Conservation (phyloP, 345 rosid genomes). For the Arabidopsis arenosa region DNA sequence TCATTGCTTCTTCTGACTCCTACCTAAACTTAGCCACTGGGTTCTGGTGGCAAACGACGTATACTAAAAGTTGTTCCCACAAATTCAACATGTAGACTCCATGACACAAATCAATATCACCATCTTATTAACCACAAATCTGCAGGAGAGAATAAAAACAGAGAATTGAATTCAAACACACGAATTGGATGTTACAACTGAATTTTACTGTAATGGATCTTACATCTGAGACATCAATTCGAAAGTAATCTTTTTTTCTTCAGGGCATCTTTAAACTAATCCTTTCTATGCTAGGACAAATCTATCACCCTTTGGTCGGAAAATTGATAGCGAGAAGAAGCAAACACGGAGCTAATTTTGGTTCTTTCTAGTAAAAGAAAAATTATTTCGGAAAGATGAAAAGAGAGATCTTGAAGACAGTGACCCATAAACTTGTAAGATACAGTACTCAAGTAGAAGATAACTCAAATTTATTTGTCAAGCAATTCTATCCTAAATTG, state of each 20-base stretch:
- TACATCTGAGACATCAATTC: not conserved
- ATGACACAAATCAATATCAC: not conserved
- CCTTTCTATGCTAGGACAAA: not conserved
- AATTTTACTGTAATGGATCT: slow-evolving; percentile 20
- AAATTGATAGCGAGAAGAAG: not conserved
- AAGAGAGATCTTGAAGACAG: not conserved
- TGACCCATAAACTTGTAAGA: not conserved
- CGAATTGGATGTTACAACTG: slow-evolving; percentile 17
- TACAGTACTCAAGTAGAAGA: not conserved
- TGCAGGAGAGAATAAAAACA: slow-evolving; percentile 17
- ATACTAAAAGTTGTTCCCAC: slow-evolving; percentile 7
- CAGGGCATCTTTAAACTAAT: not conserved
- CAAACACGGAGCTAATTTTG: not conserved
- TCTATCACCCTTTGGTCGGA: not conserved
- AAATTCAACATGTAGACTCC: slow-evolving; percentile 23
- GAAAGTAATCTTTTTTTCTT: not conserved
- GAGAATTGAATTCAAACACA: slow-evolving; percentile 17
- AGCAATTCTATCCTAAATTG: not conserved
- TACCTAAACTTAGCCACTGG: slow-evolving; percentile 2
- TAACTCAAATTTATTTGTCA: not conserved
- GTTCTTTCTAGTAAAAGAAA: not conserved
- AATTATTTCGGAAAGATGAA: not conserved
- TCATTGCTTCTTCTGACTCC: slow-evolving; percentile 49
- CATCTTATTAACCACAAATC: slow-evolving; percentile 14
- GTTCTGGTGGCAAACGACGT: slow-evolving; percentile 11